phyloP scores from a whole-genome alignment of 768 basidiomycete genomes.

The Rossbeevera mucosa region DNA sequence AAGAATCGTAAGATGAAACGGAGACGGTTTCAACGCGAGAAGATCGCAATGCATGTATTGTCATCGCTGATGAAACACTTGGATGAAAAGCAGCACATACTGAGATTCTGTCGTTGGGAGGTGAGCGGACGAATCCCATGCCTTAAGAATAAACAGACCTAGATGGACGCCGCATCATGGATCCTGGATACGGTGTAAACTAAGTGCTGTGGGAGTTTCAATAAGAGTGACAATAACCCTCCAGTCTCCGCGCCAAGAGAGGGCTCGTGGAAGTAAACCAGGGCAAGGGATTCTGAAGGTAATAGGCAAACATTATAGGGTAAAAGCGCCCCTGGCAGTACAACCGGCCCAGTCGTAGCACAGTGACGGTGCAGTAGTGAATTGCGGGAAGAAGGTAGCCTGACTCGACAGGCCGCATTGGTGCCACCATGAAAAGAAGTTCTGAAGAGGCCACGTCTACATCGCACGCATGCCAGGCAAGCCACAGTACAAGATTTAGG shows the following conservation, averaged over 20 bases:
- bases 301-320: neutral
- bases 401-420: neutral
- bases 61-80: neutral
- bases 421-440: neutral
- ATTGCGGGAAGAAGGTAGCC: no score
- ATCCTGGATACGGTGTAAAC: neutral
- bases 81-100: neutral
- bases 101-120: neutral
- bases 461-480: neutral
- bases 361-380: no score
- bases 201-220: no score
- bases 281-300: neutral
- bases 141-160: neutral
- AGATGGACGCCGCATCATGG: neutral
- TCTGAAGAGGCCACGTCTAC: neutral
- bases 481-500: neutral
- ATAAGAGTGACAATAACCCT: neutral
- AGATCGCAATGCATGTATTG: neutral
- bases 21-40: neutral
- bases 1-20: neutral
- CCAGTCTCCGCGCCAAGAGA: neutral
- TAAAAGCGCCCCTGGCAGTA: neutral
- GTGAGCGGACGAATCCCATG: neutral
- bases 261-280: neutral
- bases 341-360: neutral